Percentiles rank a stretch among this genome's conserved stretches.
Conservation (phyloP, 2,329 filamentous ascomycete genomes). For the Alternaria sp. region DNA sequence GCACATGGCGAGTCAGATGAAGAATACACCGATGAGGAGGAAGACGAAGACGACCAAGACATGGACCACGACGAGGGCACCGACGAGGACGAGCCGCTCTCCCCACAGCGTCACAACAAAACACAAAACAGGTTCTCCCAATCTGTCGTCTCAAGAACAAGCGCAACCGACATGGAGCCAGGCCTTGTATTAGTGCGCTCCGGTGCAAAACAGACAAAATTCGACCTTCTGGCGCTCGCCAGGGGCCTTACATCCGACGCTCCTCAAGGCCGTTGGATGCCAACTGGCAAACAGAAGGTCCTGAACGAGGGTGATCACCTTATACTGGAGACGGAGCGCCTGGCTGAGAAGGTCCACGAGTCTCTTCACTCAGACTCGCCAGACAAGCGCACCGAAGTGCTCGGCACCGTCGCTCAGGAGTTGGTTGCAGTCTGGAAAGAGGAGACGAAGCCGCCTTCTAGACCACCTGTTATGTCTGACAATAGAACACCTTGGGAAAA, state of each 20-base stretch:
- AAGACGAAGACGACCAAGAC: slow-evolving; percentile 47
- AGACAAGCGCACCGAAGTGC: slow-evolving; percentile 38
- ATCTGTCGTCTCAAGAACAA: slow-evolving; percentile 50
- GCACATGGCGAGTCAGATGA: slow-evolving; percentile 53
- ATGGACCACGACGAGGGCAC: slow-evolving; percentile 49
- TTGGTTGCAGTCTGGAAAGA: slow-evolving; percentile 62
- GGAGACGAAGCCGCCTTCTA: slow-evolving; percentile 40
- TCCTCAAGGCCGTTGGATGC: neutral
- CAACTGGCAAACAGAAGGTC: slow-evolving; percentile 50
- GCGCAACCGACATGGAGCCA: slow-evolving; percentile 36
- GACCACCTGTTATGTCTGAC: slow-evolving; percentile 40
- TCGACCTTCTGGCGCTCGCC: slow-evolving; percentile 75
- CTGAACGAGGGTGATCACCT: slow-evolving; percentile 76
- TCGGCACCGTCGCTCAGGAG: slow-evolving; percentile 41
- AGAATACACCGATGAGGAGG: slow-evolving; percentile 36
- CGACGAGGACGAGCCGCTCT: slow-evolving; percentile 56
- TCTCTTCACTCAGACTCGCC: slow-evolving; percentile 44
- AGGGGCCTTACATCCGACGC: slow-evolving; percentile 69
- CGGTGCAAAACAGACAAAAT: slow-evolving; percentile 59
- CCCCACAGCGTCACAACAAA: slow-evolving; percentile 42
- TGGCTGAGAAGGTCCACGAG: slow-evolving; percentile 60
- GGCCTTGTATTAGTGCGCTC: slow-evolving; percentile 37
- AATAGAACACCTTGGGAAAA: slow-evolving; percentile 54
- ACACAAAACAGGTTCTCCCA: slow-evolving; percentile 39
- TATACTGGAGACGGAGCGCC: slow-evolving; percentile 77